Conservation (phyloP, 176 grass and related monocot genomes). For the Oropetium thomaeum region DNA sequence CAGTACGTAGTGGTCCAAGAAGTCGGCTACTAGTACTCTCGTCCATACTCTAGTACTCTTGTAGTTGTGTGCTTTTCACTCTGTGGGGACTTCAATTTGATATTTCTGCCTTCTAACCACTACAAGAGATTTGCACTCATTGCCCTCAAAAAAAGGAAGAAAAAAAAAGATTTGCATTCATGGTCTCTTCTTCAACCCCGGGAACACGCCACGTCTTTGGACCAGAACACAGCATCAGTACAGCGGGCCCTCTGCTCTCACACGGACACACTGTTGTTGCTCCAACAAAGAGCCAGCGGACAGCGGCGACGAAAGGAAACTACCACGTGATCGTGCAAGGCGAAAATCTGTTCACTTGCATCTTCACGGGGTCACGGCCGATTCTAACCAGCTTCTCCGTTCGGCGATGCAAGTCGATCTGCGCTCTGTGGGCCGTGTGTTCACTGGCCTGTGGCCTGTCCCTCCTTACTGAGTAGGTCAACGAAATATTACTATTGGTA, state of each 20-base stretch:
- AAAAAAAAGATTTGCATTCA: not conserved
- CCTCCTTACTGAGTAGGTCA: no score
- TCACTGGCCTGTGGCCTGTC: not conserved
- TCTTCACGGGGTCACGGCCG: not conserved
- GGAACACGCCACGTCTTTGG: not conserved
- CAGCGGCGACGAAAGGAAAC: not conserved
- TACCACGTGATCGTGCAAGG: not conserved
- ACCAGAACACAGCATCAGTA: not conserved
- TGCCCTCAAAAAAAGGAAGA: no score
- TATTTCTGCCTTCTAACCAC: not conserved
- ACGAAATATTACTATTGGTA: no score
- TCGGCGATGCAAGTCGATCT: not conserved
- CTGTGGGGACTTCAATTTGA: not conserved
- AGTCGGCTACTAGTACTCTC: no score
- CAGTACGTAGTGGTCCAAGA: no score
- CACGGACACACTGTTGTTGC: not conserved
- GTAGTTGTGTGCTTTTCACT: no score
- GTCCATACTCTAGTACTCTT: not conserved
- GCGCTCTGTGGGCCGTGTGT: not conserved
- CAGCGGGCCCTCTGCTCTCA: not conserved
- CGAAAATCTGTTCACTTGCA: not conserved
- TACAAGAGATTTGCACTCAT: no score
- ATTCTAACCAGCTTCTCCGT: not conserved
- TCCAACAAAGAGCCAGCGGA: not conserved
- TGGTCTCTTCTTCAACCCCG: not conserved